A percentile compares a stretch with the other conserved stretches of the same genome.
These are phyloP conservation scores for Rubia yunnanensis DNA, from an alignment of 257 asterid genomes.

Conservation along the genomic window DNA sequence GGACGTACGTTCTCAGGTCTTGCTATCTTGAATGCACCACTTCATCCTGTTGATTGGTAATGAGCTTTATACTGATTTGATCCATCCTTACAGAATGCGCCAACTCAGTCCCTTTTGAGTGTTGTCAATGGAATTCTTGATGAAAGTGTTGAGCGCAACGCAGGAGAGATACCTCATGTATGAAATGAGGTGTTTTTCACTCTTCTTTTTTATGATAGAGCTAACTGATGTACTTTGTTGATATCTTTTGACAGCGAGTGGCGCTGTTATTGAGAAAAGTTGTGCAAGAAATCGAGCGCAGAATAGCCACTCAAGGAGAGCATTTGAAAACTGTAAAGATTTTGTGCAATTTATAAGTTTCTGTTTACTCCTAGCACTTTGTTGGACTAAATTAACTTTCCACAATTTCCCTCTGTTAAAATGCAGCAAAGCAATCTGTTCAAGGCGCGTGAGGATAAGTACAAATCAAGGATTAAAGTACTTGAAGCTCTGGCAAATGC, in stretches of 20 bases:
- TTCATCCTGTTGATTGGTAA: background rate
- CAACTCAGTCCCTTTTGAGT: slow-evolving; percentile 84
- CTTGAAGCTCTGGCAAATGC: slow-evolving; percentile 91
- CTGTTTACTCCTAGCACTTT: background rate
- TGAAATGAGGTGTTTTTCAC: slow-evolving; percentile 7
- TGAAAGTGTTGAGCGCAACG: slow-evolving; percentile 75
- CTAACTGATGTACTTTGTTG: slow-evolving; percentile 13
- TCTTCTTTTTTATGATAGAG: background rate
- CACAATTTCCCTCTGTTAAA: background rate
- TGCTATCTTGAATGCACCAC: slow-evolving; percentile 2
- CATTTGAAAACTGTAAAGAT: slow-evolving; percentile 62
- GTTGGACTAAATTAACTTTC: slow-evolving; percentile 1
- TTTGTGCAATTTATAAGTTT: background rate
- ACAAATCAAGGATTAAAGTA: slow-evolving; percentile 79
- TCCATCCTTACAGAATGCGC: slow-evolving; percentile 62
- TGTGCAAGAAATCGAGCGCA: slow-evolving; percentile 88
- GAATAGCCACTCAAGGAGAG: slow-evolving; percentile 87
- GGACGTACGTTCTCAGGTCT: slow-evolving; percentile 48
- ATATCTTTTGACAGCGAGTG: slow-evolving; percentile 49
- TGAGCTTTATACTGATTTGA: background rate
- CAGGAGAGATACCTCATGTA: slow-evolving; percentile 89
- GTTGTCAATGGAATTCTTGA: slow-evolving; percentile 76
- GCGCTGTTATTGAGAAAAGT: slow-evolving; percentile 80
- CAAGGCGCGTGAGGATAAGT: slow-evolving; percentile 90
- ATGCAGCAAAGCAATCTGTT: slow-evolving; percentile 80